Evolutionary conservation across 352 stramenopile genomes (phyloP).

Genomic region (Pythium periplocum): DNA sequence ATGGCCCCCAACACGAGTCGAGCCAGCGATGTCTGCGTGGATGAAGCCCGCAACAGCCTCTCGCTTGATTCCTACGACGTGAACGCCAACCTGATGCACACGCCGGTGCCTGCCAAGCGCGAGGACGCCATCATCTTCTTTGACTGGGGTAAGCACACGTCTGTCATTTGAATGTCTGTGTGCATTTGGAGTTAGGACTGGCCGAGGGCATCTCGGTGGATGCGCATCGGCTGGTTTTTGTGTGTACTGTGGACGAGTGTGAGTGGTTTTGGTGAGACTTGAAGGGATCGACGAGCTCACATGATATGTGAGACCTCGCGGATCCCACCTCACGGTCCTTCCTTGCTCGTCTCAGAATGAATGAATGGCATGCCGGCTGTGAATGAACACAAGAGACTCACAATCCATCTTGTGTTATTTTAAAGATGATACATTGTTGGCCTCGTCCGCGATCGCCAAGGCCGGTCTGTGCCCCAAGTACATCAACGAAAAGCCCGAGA

Average conservation of each 20-base stretch:
- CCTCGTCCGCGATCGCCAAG: constrained; percentile 75
- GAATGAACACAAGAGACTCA: no score
- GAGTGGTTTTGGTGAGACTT: no score
- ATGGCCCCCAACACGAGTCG: constrained; percentile 63
- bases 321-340: no score
- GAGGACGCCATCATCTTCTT: constrained; percentile 80
- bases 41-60: constrained; percentile 47
- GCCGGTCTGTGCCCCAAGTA: constrained; percentile 79
- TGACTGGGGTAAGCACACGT: constrained; percentile 57
- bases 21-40: constrained; percentile 48
- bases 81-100: constrained; percentile 22
- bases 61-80: constrained; percentile 52
- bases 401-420: not conserved
- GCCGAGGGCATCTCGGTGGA: no score
- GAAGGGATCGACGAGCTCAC: no score
- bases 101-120: constrained; percentile 20
- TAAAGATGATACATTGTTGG: constrained; percentile 79
- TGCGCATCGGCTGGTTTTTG: no score
- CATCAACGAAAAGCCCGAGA: constrained; percentile 76
- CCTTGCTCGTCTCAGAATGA: no score
- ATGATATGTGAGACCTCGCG: no score
- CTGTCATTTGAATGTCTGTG: no score
- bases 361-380: no score
- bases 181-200: no score
- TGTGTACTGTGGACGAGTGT: no score